Percentiles rank a stretch among this genome's conserved stretches.
Conservation (phyloP, 2,329 filamentous ascomycete species). For the Alternaria burnsii region DNA sequence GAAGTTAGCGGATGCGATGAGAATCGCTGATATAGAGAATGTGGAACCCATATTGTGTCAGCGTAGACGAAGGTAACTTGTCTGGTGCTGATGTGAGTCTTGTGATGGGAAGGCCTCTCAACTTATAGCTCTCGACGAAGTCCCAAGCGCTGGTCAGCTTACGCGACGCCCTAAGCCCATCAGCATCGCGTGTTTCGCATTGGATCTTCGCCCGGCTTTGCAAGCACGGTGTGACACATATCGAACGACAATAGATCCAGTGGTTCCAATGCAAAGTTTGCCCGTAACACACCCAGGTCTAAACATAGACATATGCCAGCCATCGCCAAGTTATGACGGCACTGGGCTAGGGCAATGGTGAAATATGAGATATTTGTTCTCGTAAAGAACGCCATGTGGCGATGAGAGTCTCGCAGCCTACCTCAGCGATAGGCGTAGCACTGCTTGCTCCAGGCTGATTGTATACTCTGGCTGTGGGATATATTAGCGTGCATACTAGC, state of each 20-base stretch:
- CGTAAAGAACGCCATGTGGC: background rate
- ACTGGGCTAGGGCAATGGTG: background rate
- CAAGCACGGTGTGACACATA: background rate
- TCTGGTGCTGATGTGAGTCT: background rate
- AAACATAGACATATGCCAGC: background rate
- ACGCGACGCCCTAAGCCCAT: background rate
- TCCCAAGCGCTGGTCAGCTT: background rate
- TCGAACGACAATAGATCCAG: background rate
- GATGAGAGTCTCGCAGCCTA: background rate
- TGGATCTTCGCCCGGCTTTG: too few species aligned
- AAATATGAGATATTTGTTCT: background rate
- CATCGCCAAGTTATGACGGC: background rate
- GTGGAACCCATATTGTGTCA: background rate
- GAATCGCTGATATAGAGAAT: constrained; percentile 5
- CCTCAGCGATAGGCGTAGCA: background rate
- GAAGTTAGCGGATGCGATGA: constrained; percentile 8
- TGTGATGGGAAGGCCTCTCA: background rate
- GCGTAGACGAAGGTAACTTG: background rate
- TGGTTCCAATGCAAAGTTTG: background rate
- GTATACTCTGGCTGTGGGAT: background rate
- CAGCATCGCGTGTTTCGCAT: background rate
- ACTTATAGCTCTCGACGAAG: background rate
- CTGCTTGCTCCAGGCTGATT: background rate
- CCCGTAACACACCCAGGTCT: background rate
- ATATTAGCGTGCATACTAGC: constrained; percentile 5